These are phyloP conservation scores for Talaromyces sp. DNA, from an alignment of 2,329 filamentous ascomycete genomes.

Conservation along the genomic window DNA sequence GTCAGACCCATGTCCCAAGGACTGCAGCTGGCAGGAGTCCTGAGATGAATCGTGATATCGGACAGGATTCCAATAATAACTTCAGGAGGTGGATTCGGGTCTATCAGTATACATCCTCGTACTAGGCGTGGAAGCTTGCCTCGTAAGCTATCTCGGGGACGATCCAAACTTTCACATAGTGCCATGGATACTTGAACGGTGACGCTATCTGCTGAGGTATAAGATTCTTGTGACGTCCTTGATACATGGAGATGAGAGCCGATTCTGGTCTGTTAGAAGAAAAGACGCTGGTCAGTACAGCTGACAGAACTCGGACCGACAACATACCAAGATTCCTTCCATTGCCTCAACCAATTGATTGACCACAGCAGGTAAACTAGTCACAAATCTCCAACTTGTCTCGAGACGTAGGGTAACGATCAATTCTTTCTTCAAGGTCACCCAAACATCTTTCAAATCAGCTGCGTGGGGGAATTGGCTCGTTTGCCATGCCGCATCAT, in stretches of 20 bases:
- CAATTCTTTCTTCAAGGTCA: conserved; percentile 4
- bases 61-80: conserved; percentile 2
- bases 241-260: neutral
- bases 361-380: neutral
- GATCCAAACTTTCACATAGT: conserved; percentile 3
- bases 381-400: neutral
- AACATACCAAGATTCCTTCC: conserved; percentile 2
- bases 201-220: neutral
- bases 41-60: conserved; percentile 5
- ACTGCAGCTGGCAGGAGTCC: neutral
- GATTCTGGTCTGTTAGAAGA: neutral
- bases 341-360: conserved; percentile 4
- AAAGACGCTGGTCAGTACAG: neutral
- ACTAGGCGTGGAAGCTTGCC: conserved; percentile 3
- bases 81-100: conserved; percentile 6
- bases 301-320: neutral
- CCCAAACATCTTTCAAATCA: neutral
- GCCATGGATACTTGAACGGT: neutral
- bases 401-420: conserved; percentile 2
- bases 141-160: neutral
- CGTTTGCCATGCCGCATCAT: neutral
- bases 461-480: neutral
- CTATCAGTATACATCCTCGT: neutral
- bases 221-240: neutral
- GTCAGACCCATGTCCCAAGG: conserved; percentile 1